Percentiles rank a stretch among this genome's conserved stretches.
phyloP scores from a whole-genome alignment of 164 flowering plant species.

The grape (Vitis vinifera) region ASM3070453v1 NC_081811.1:1139501-1140000 shows the following conservation, averaged over 20 bases:
- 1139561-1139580: conserved; percentile 13
- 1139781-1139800: too few species aligned
- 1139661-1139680: conserved; percentile 30
- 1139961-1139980: too few species aligned
- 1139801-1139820: too few species aligned
- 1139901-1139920: too few species aligned
- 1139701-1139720: conserved; percentile 29
- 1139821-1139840: too few species aligned
- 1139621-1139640: conserved; percentile 28
- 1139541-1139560: conserved; percentile 30
- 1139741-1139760: neutral
- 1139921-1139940: too few species aligned
- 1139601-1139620: conserved; percentile 67
- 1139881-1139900: too few species aligned
- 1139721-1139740: conserved; percentile 7
- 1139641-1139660: conserved; percentile 25
- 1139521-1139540: conserved; percentile 61
- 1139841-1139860: too few species aligned
- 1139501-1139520: conserved; percentile 14
- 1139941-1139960: too few species aligned
- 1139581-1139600: conserved; percentile 51
- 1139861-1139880: too few species aligned
- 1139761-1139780: too few species aligned
- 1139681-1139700: conserved; percentile 42
- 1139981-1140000: too few species aligned